Percentiles rank a stretch among this genome's conserved stretches.
Evolutionary conservation across 257 asterid genomes (phyloP).

Genomic region (Buddleja alternifolia): DNA sequence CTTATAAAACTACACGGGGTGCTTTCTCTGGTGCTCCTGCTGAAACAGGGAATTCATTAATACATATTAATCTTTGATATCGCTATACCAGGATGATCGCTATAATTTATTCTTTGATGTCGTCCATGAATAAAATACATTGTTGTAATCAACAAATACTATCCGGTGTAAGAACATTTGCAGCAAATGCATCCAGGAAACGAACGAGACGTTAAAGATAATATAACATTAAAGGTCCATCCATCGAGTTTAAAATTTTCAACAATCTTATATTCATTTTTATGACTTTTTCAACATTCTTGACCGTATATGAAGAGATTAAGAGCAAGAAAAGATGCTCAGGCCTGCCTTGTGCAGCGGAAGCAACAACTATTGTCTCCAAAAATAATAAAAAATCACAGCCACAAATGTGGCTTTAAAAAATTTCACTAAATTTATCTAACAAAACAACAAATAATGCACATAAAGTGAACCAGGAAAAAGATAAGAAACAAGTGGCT

Average conservation of each 20-base stretch:
- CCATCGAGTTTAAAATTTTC: not conserved
- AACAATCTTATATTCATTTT: not conserved
- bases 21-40: slow-evolving; percentile 70
- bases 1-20: slow-evolving; percentile 62
- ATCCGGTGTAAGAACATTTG: not conserved
- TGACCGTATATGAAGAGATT: not conserved
- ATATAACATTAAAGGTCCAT: not conserved
- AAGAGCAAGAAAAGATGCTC: not conserved
- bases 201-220: not conserved
- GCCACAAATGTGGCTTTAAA: not conserved
- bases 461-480: not conserved
- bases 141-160: not conserved
- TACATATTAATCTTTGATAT: not conserved
- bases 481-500: too few relatives aligned
- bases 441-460: not conserved
- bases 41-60: slow-evolving; percentile 2
- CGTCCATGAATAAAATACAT: not conserved
- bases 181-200: not conserved
- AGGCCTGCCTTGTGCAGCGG: slow-evolving; percentile 5
- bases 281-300: not conserved
- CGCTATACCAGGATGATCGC: too few relatives aligned
- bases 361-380: not conserved
- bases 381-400: not conserved
- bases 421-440: not conserved
- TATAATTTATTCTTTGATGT: not conserved